Evolutionary conservation across 1,284 basidiomycete genomes (phyloP), one percentile per base, ranked within the genome.

Genomic region (Cutaneotrichosporon cutaneum): DNA sequence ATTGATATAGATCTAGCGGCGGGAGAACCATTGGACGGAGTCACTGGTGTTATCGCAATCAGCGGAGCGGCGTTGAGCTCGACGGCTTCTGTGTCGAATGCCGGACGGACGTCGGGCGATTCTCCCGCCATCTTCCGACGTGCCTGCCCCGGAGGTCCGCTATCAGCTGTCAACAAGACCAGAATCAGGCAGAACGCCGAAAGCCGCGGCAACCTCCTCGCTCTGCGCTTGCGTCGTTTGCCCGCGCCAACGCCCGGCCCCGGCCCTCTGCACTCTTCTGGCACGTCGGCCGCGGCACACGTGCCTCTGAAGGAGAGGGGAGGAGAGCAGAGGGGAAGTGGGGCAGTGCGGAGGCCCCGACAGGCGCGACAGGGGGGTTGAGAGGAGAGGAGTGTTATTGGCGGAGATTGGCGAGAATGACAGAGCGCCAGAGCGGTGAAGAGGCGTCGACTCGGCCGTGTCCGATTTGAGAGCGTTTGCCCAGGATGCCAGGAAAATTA

Each of bases 131-230:
- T n/a, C n/a, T n/a, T n/a, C n/a, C n/a, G n/a, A n/a, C n/a, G 35
- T 14, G 16, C 35, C 11, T 36, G 35, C 7, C 8, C 39, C 39
- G 39, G 39, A 42, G 18, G 39, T 7, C 39, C 39, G 39, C 39
- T 16, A 42, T 18, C 18, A 42, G 16, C 35, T 22, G n/a, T n/a
- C n/a, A n/a, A n/a, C n/a, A n/a, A n/a, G n/a, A n/a, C n/a, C n/a
- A n/a, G n/a, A 10, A 45, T 51, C 26, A 51, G 27, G 18, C 26
- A 7, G 18, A 51, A 51, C 18, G 18, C 48, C 48, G 48, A 51
- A 51, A 18, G 16, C 48, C 48, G 48, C 48, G 48, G 48, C 48
- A 48, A n/a, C n/a, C n/a, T n/a, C n/a, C n/a, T 22, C 42, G 13
- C 14, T 16, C 21, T 44, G 7, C 42, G 18, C 14, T n/a, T 8